Base-by-base conservation (phyloP, 768 basidiomycete species). In the Pisolithus microcarpus region DNA sequence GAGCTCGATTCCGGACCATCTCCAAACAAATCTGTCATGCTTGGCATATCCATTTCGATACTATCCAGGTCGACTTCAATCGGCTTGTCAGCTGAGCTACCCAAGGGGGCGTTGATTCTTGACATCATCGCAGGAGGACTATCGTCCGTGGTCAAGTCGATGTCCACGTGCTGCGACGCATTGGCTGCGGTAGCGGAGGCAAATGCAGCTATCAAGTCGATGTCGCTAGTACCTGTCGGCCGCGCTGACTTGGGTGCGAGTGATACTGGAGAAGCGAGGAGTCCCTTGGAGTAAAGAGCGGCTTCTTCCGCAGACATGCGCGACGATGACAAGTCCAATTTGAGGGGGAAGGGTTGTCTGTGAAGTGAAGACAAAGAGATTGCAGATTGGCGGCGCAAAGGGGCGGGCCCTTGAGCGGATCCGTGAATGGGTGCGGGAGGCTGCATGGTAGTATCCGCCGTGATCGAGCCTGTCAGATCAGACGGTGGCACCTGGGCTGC, bases 351-450 rank as follows among this genome's bases (percentile, higher is more conserved):
- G 5, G 76, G 68, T 1, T 82, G 85, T 23, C 88, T 78, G 40
- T 87, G 84, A 10, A 91, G 77, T 5, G 87, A 87, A 10, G 87
- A 89, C 36, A 91, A 74, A 4, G 87, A 89, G 38, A 91, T 86
- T 11, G 84, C 79, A 7, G 88, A 91, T 42, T 78, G 82, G 5
- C 89, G 80, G 39, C 86, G 79, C 34, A 72, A 70, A 42, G 71
- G 61, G 10, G 58, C 57, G 21, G 56, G 67, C 43, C 64, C 65
- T 26, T 61, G 67, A 36, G 63, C 70, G 52, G 66, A 75, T 59
- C 69, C 64, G 57, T 62, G 64, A 8, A 59, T 56, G 11, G 66
- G 67, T 43, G 67, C 57, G 47, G 66, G 65, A 8, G 60, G 61
- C n/a, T 48, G 43, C 57, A 46, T 58, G 15, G 56, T 8, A 31